A percentile compares a stretch with the other conserved stretches of the same genome.
Evolutionary conservation across 208 protist species (phyloP).

Genomic region (Crithidia brevicula): DNA sequence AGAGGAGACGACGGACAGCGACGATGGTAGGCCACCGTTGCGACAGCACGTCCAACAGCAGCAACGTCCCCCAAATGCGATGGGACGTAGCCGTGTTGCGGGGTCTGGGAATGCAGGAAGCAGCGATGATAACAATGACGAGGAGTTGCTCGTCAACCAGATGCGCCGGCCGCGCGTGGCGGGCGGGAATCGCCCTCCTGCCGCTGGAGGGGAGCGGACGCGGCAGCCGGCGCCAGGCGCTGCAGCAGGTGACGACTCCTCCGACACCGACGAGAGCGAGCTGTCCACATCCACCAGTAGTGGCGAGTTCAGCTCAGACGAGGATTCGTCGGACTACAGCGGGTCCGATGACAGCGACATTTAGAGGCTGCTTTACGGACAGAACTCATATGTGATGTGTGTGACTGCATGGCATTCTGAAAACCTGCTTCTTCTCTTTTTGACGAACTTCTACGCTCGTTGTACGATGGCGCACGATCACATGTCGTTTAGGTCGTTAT

Average conservation of each 20-base stretch:
- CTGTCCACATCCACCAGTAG: conserved; percentile 39
- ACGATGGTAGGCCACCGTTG: conserved; percentile 33
- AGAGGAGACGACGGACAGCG: conserved; percentile 43
- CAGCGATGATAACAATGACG: conserved; percentile 15
- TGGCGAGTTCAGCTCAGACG: conserved; percentile 54
- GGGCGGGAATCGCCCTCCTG: conserved; percentile 24
- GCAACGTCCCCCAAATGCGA: conserved; percentile 25
- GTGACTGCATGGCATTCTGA: no score
- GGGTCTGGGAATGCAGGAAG: conserved; percentile 1
- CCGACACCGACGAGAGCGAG: conserved; percentile 36
- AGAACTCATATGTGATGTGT: conserved; percentile 18
- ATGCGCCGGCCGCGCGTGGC: conserved; percentile 36
- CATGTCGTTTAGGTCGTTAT: no score
- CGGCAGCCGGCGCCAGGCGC: conserved; percentile 12
- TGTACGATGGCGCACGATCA: no score
- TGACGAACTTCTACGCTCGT: no score
- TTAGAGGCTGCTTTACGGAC: no score
- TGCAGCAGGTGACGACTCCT: conserved; percentile 34
- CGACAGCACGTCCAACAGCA: conserved; percentile 11
- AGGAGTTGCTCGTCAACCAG: conserved; percentile 30
- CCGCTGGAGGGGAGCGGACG: conserved; percentile 18
- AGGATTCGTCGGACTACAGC: conserved; percentile 48
- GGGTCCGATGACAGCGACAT: conserved; percentile 62
- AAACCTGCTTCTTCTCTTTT: no score
- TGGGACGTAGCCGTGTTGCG: conserved; percentile 17